Evolutionary conservation across 805 yeast species (phyloP).

Genomic region (Saturnispora quitensis): DNA sequence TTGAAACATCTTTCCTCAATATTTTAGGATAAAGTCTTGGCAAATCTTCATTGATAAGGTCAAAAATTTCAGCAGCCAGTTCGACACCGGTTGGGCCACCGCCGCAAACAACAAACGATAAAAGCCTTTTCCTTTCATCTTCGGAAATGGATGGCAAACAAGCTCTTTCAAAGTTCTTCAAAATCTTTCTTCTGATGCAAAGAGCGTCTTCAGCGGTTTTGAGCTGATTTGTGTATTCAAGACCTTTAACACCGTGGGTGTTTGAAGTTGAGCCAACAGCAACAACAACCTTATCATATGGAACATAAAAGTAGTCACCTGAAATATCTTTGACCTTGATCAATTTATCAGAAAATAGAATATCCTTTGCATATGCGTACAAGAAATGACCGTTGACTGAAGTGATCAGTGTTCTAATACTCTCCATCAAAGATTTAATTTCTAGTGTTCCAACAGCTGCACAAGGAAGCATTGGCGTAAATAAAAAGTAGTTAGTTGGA

Average conservation of each 20-base stretch:
- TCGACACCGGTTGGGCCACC: conserved; percentile 99
- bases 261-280: conserved; percentile 95
- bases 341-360: conserved; percentile 61
- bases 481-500: conserved; percentile 89
- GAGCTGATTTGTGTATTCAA: conserved; percentile 77
- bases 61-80: conserved; percentile 92
- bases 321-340: conserved; percentile 48
- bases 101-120: conserved; percentile 88
- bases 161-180: conserved; percentile 85
- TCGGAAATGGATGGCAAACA: conserved; percentile 59
- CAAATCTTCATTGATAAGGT: conserved; percentile 86
- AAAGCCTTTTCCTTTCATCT: conserved; percentile 72
- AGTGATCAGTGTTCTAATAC: conserved; percentile 79
- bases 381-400: conserved; percentile 67
- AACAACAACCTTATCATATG: conserved; percentile 76
- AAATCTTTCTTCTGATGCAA: conserved; percentile 67
- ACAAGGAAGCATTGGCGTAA: conserved; percentile 90
- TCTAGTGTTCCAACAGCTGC: conserved; percentile 93
- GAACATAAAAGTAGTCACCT: conserved; percentile 36
- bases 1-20: conserved; percentile 63
- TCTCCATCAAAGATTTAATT: conserved; percentile 84
- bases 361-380: conserved; percentile 81
- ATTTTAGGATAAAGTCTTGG: conserved; percentile 81
- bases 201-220: conserved; percentile 87
- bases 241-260: conserved; percentile 93